Evolutionary conservation across 768 basidiomycete genomes (phyloP).

Genomic region (Lactarius sanguifluus): DNA sequence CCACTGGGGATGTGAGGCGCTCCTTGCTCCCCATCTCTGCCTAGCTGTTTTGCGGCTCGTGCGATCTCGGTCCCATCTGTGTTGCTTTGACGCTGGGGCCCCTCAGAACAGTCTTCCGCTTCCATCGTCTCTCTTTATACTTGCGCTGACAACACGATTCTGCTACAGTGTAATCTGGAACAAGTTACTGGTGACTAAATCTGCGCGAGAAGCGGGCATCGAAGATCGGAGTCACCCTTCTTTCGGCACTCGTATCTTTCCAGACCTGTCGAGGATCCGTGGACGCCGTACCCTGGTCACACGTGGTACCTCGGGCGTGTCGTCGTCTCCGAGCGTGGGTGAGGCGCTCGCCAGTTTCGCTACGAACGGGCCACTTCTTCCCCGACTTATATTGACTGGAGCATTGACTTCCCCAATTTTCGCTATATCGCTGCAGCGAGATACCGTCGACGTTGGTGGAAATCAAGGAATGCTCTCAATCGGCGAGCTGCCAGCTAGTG

Average conservation of each 20-base stretch:
- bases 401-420: slow-evolving; percentile 45
- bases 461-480: slow-evolving; percentile 65
- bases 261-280: slow-evolving; percentile 23
- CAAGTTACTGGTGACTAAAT: slow-evolving; percentile 14
- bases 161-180: slow-evolving; percentile 29
- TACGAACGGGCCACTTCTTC: slow-evolving; percentile 38
- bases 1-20: background rate
- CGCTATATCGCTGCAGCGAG: slow-evolving; percentile 64
- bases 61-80: background rate
- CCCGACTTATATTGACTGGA: slow-evolving; percentile 36
- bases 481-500: slow-evolving; percentile 58
- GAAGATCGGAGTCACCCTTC: background rate
- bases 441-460: slow-evolving; percentile 65
- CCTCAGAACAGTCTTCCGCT: background rate
- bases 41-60: background rate
- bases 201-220: background rate
- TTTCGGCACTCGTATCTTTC: slow-evolving; percentile 16
- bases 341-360: slow-evolving; percentile 35
- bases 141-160: slow-evolving; percentile 6
- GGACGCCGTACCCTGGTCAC: background rate
- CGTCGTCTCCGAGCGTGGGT: slow-evolving; percentile 4
- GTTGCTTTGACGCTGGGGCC: background rate
- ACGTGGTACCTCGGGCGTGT: background rate
- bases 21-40: background rate
- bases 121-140: background rate